A percentile compares a stretch with the other conserved stretches of the same genome.
phyloP scores from a whole-genome alignment of 371 early-diverging fungal genomes.

The Mortierella sp. region DNA sequence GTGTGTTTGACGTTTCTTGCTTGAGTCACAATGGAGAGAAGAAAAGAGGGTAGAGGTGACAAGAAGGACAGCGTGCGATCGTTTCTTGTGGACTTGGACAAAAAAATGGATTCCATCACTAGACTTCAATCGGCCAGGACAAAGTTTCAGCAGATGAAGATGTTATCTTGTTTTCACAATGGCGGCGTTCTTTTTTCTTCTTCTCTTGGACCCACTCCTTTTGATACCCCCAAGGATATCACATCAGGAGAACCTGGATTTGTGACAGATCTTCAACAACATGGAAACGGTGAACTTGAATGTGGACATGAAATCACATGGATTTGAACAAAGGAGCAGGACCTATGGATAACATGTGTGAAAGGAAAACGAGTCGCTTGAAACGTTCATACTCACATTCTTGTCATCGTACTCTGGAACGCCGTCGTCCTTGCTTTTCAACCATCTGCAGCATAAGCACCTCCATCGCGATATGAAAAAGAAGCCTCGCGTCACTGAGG shows the following conservation, averaged over 20 bases:
- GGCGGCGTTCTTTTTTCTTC: too few species aligned
- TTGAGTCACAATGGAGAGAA: not conserved
- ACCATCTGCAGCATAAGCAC: constrained; percentile 46
- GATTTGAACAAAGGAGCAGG: not conserved
- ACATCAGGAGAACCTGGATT: too few species aligned
- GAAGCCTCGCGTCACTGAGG: constrained; percentile 63
- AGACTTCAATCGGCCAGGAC: not conserved
- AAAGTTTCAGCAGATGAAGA: not conserved
- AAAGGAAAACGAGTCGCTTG: constrained; percentile 4
- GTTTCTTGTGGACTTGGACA: not conserved
- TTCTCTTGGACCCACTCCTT: too few species aligned
- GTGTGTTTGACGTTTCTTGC: constrained; percentile 44
- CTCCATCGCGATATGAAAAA: constrained; percentile 61
- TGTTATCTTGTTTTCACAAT: not conserved
- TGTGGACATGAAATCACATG: not conserved
- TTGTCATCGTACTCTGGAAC: constrained; percentile 18
- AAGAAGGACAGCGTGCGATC: not conserved
- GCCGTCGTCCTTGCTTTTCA: constrained; percentile 15
- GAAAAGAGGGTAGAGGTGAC: not conserved
- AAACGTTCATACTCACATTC: constrained; percentile 27
- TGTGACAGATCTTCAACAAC: too few species aligned
- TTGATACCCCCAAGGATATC: too few species aligned
- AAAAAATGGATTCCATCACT: not conserved
- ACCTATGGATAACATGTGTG: not conserved
- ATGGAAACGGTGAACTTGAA: too few species aligned